Conservation (phyloP, 176 grass and related monocot species). For the Thinopyrum elongatum region DNA sequence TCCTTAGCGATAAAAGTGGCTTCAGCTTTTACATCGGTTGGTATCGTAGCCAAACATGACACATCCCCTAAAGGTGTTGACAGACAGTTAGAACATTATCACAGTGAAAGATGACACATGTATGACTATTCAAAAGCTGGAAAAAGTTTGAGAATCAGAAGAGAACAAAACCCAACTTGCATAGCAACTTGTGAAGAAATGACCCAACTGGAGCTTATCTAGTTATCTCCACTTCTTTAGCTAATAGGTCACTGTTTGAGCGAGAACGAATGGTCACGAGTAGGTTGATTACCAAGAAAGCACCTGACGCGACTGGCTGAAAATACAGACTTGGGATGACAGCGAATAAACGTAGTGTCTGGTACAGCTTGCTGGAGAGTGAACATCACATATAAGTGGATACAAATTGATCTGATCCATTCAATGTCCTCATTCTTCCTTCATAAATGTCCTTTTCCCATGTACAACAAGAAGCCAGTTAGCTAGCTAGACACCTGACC, state of each 20-base stretch:
- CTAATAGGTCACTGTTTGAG: neutral
- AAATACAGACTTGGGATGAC: neutral
- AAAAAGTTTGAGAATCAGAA: constrained; percentile 10
- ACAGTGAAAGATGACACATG: neutral
- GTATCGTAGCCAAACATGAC: constrained; percentile 90
- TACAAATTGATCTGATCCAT: neutral
- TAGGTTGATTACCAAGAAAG: constrained; percentile 2
- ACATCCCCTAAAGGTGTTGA: constrained; percentile 64
- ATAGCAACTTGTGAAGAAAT: neutral
- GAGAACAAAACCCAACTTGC: neutral
- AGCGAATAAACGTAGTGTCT: neutral
- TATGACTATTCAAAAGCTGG: neutral
- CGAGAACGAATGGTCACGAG: neutral
- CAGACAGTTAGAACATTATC: neutral
- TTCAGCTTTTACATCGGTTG: constrained; percentile 75
- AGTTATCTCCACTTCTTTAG: neutral
- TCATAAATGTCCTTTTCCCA: neutral
- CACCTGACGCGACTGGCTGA: neutral
- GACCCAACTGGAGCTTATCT: neutral
- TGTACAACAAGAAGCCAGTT: neutral
- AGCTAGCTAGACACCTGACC: neutral
- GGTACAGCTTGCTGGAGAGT: neutral
- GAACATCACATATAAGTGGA: neutral
- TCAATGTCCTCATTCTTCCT: neutral
- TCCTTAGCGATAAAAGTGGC: constrained; percentile 93